phyloP scores from a whole-genome alignment of 163 green algal species.

The Scenedesmus sp. region DNA sequence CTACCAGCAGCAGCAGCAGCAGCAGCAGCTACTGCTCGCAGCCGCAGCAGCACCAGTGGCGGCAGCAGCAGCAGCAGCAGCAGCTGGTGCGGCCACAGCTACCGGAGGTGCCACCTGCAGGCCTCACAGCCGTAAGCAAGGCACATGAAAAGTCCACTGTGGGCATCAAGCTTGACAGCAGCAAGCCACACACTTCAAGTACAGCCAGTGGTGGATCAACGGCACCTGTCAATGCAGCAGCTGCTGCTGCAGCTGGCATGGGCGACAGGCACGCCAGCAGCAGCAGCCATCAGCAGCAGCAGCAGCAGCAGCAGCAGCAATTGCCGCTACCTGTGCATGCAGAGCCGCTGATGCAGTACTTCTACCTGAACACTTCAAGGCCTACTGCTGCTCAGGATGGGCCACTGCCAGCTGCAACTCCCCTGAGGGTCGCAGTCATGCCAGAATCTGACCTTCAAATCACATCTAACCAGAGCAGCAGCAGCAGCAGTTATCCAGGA shows the following conservation, averaged over 20 bases:
- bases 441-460: background rate
- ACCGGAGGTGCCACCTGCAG: background rate
- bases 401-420: background rate
- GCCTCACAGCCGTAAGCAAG: background rate
- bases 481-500: background rate
- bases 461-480: background rate
- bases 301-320: background rate
- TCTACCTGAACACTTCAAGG: background rate
- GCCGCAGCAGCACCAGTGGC: background rate
- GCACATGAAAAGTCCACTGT: no score
- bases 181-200: no score
- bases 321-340: no score
- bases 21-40: background rate
- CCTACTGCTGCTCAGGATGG: background rate
- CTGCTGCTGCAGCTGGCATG: no score
- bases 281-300: background rate
- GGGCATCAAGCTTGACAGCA: no score
- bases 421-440: background rate
- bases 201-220: no score
- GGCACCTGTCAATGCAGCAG: no score
- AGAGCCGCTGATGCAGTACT: background rate
- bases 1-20: background rate
- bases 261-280: no score
- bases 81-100: background rate
- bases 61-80: constrained; percentile 25